These are phyloP conservation scores for Pythium insidiosum DNA, from an alignment of 352 stramenopile genomes.

Conservation along the genomic window DNA sequence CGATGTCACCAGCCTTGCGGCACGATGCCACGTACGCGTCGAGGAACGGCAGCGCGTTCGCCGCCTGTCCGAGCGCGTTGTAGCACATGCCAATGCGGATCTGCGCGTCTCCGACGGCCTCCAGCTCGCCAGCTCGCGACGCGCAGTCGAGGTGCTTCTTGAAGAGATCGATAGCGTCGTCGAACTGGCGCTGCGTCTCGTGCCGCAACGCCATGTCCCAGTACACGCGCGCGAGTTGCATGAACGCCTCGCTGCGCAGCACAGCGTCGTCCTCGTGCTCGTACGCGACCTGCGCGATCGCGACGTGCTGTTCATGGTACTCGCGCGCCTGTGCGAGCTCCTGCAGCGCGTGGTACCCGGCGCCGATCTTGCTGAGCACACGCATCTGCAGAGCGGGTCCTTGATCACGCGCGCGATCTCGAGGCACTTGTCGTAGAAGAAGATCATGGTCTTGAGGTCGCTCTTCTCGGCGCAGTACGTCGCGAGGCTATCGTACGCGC, in stretches of 20 bases:
- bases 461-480: slow-evolving; percentile 65
- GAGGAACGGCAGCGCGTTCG: slow-evolving; percentile 77
- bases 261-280: slow-evolving; percentile 56
- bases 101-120: slow-evolving; percentile 52
- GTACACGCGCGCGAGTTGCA: slow-evolving; percentile 78
- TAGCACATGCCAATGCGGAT: slow-evolving; percentile 73
- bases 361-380: slow-evolving; percentile 77
- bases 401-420: slow-evolving; percentile 85
- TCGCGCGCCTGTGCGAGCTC: slow-evolving; percentile 67
- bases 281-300: slow-evolving; percentile 61
- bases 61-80: slow-evolving; percentile 46
- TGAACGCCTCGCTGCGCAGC: slow-evolving; percentile 38
- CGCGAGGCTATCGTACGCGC: slow-evolving; percentile 76
- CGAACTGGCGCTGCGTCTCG: slow-evolving; percentile 28
- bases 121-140: slow-evolving; percentile 47
- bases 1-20: slow-evolving; percentile 38
- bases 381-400: slow-evolving; percentile 82
- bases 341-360: slow-evolving; percentile 63
- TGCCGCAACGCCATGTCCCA: slow-evolving; percentile 37
- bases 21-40: slow-evolving; percentile 68
- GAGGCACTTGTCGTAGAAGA: slow-evolving; percentile 92
- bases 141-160: slow-evolving; percentile 69
- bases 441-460: slow-evolving; percentile 86
- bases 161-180: slow-evolving; percentile 58
- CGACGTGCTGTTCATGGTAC: slow-evolving; percentile 78